Evolutionary conservation across 306 rosid species (phyloP).

Genomic region (Cercis canadensis): DNA sequence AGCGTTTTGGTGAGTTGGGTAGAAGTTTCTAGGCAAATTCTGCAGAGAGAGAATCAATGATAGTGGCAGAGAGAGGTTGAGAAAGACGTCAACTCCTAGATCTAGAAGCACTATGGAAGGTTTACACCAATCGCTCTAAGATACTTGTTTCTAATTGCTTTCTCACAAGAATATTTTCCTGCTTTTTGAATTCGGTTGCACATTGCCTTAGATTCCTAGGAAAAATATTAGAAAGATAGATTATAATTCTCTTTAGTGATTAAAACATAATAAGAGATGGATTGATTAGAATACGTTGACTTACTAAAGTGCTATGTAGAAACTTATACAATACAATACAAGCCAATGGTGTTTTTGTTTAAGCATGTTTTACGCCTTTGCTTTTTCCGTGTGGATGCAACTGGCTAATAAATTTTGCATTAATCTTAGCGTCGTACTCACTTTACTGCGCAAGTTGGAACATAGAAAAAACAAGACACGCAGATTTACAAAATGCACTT

Average conservation of each 20-base stretch:
- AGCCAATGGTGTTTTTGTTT: neutral
- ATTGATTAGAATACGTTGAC: constrained; percentile 31
- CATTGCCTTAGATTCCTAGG: neutral
- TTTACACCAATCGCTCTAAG: constrained; percentile 11
- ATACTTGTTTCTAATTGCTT: neutral
- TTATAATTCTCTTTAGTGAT: neutral
- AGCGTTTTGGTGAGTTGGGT: constrained; percentile 17
- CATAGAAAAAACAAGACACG: no score
- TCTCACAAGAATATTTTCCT: constrained; percentile 26
- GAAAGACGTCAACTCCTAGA: neutral
- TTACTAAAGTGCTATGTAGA: constrained; percentile 9
- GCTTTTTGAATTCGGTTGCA: constrained; percentile 15
- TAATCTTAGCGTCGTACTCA: neutral
- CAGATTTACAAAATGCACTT: no score
- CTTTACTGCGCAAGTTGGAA: constrained; percentile 8
- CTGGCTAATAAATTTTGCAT: no score
- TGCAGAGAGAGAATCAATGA: neutral
- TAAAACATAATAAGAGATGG: neutral
- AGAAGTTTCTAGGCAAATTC: constrained; percentile 42
- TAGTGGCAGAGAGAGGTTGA: constrained; percentile 24
- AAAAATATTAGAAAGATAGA: constrained; percentile 8
- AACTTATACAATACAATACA: no score
- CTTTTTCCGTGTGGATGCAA: neutral
- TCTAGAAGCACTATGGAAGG: neutral
- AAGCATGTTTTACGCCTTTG: neutral